A percentile compares a stretch with the other conserved stretches of the same genome.
phyloP scores from a whole-genome alignment of 2,329 filamentous ascomycete species.

The Fusarium sp. region DNA sequence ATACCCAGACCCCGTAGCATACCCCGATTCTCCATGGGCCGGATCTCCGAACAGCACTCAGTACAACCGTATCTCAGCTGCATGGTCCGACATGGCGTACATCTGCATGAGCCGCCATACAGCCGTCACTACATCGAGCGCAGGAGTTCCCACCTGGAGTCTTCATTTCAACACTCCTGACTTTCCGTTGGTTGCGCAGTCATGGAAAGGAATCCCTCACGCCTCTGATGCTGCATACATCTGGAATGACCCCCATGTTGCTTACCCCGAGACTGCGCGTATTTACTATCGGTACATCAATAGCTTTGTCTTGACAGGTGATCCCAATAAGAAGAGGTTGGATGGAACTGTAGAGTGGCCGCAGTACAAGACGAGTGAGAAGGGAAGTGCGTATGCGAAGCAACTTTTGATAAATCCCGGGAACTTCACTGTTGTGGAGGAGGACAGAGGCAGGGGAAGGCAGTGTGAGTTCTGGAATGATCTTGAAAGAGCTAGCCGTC shows the following conservation, averaged over 20 bases:
- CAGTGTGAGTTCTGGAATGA: slow-evolving; percentile 14
- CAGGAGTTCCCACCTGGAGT: neutral
- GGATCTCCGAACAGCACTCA: slow-evolving; percentile 1
- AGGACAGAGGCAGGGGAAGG: neutral
- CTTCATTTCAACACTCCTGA: slow-evolving; percentile 8
- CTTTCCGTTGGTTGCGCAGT: neutral
- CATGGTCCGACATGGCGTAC: slow-evolving; percentile 13
- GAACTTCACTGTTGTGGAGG: neutral
- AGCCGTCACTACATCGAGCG: neutral
- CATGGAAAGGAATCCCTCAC: neutral
- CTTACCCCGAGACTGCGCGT: neutral
- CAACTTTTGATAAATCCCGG: slow-evolving; percentile 6
- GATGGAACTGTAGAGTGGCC: neutral
- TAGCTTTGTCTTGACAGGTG: neutral
- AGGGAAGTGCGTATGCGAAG: neutral
- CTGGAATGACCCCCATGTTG: neutral
- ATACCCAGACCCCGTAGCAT: neutral
- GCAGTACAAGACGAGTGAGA: neutral
- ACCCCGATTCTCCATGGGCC: slow-evolving; percentile 2
- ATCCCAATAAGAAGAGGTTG: neutral
- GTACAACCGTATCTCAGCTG: slow-evolving; percentile 10
- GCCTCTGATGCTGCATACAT: neutral
- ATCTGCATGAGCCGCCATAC: slow-evolving; percentile 7
- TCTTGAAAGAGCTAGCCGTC: neutral
- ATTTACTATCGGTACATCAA: neutral